Evolutionary conservation across 768 basidiomycete genomes (phyloP).

Genomic region (Amanita subjunquillea): DNA sequence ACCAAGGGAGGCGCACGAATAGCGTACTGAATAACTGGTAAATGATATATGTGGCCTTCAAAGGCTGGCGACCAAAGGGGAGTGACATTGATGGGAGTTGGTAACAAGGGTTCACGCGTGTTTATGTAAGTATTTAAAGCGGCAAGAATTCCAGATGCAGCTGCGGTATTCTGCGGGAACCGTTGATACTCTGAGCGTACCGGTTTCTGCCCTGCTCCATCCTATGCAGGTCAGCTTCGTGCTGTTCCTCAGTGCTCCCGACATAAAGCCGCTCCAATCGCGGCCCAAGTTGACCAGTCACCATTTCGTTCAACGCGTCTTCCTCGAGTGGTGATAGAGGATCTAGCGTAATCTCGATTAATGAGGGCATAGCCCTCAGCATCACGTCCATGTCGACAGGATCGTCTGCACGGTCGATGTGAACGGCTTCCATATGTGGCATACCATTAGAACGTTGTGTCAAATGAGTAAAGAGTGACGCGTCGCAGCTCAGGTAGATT

Average conservation of each 20-base stretch:
- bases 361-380: neutral
- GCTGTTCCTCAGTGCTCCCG: neutral
- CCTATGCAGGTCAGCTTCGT: neutral
- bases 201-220: neutral
- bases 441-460: neutral
- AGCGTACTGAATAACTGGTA: neutral
- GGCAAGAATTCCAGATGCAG: neutral
- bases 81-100: slow-evolving; percentile 9
- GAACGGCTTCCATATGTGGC: neutral
- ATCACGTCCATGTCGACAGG: neutral
- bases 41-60: neutral
- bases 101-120: neutral
- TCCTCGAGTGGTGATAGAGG: neutral
- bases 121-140: neutral
- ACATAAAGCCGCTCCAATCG: neutral
- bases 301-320: neutral
- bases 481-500: neutral
- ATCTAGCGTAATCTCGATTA: neutral
- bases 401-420: neutral
- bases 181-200: neutral
- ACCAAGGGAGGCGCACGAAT: neutral
- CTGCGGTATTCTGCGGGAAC: neutral
- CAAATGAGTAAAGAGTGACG: neutral
- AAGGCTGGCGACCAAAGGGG: neutral
- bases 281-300: neutral